These are phyloP conservation scores for Clonostachys rosea DNA, from an alignment of 2,329 filamentous ascomycete genomes.

Conservation along the genomic window DNA sequence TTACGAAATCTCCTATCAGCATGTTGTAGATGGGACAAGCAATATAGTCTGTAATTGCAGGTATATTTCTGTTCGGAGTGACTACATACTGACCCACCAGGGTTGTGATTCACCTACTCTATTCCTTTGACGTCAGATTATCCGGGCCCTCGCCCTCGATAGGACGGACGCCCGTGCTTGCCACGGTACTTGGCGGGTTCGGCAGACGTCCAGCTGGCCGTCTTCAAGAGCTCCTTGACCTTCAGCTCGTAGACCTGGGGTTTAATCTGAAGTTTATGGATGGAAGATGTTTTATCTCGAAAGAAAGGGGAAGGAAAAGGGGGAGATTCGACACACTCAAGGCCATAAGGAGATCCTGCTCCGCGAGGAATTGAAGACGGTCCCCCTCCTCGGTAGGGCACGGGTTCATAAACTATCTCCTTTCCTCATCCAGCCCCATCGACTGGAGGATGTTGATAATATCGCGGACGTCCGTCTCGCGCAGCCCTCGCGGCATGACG, in stretches of 20 bases:
- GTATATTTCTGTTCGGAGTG: too few relatives aligned
- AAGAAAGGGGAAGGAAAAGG: background rate
- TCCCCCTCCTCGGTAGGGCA: constrained; percentile 50
- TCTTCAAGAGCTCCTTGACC: constrained; percentile 44
- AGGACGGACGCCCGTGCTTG: constrained; percentile 58
- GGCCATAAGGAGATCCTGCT: constrained; percentile 66
- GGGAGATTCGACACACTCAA: constrained; percentile 31
- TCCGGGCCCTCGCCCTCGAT: constrained; percentile 11
- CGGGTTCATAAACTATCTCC: constrained; percentile 72
- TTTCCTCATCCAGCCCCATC: constrained; percentile 67
- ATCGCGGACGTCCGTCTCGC: constrained; percentile 75
- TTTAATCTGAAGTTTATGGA: too few relatives aligned
- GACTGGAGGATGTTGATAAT: constrained; percentile 86
- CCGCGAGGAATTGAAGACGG: constrained; percentile 74
- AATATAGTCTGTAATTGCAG: too few relatives aligned
- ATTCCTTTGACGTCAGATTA: background rate
- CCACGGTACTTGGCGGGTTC: constrained; percentile 58
- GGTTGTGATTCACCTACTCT: background rate
- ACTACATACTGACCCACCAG: background rate
- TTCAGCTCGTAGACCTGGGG: constrained; percentile 67
- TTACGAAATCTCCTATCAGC: too few relatives aligned
- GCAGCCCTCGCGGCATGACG: constrained; percentile 62
- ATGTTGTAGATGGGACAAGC: too few relatives aligned
- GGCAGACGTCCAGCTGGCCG: constrained; percentile 57
- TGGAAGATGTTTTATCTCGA: too few relatives aligned